Evolutionary conservation across 371 early-diverging fungal species (phyloP).

Genomic region (Rhizopus microsporus): DNA sequence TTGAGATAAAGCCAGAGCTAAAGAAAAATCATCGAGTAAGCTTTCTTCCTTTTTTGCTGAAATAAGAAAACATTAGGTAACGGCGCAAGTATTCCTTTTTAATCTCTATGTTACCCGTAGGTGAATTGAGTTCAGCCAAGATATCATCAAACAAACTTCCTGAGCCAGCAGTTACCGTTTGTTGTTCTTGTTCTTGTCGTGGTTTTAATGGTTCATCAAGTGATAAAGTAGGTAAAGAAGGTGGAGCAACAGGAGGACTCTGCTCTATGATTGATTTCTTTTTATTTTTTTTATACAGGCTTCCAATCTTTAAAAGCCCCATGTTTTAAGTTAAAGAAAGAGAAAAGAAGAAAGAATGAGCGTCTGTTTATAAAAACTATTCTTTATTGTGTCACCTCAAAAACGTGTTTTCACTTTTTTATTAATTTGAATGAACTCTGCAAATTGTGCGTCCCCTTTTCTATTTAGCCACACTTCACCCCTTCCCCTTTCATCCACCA

Average conservation of each 20-base stretch:
- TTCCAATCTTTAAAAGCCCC: conserved; percentile 35
- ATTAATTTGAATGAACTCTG: too few relatives aligned
- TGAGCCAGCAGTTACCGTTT: conserved; percentile 24
- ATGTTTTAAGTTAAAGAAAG: conserved; percentile 17
- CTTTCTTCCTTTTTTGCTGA: neutral
- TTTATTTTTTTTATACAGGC: conserved; percentile 29
- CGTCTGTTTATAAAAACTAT: neutral
- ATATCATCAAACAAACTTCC: conserved; percentile 45
- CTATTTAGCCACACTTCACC: too few relatives aligned
- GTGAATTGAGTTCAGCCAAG: conserved; percentile 34
- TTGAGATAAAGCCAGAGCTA: conserved; percentile 43
- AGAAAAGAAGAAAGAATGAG: conserved; percentile 13
- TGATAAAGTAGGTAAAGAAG: conserved; percentile 14
- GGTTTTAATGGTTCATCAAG: conserved; percentile 7
- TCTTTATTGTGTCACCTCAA: neutral
- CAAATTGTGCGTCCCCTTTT: too few relatives aligned
- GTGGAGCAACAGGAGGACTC: neutral
- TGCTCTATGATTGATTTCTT: conserved; percentile 5
- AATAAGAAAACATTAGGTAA: neutral
- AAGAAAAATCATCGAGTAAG: conserved; percentile 29
- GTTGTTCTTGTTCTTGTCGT: conserved; percentile 1
- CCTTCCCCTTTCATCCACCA: too few relatives aligned
- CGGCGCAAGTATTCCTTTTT: too few relatives aligned
- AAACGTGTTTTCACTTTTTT: neutral
- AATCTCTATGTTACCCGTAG: neutral